phyloP scores from a whole-genome alignment of 768 basidiomycete species.

The Lactarius trivialis region DNA sequence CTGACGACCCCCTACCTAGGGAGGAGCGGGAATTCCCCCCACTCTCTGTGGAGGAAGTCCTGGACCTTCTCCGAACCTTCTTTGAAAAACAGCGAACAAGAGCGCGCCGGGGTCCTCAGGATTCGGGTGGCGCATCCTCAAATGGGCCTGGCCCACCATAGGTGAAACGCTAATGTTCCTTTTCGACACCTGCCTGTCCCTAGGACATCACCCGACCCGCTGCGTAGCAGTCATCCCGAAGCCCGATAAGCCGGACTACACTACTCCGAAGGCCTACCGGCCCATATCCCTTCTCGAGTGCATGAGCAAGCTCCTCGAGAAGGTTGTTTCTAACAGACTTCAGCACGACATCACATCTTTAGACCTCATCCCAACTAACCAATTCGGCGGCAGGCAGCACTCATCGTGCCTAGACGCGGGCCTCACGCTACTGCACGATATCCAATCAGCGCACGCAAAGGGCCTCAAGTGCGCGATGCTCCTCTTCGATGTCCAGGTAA shows the following conservation, averaged over 20 bases:
- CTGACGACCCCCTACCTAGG: no score
- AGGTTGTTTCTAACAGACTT: slow-evolving; percentile 27
- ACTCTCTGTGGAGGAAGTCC: no score
- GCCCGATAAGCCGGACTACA: slow-evolving; percentile 33
- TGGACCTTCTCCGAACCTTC: no score
- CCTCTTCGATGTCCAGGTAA: slow-evolving; percentile 32
- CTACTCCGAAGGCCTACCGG: slow-evolving; percentile 29
- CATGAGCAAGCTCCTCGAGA: slow-evolving; percentile 26
- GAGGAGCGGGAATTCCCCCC: no score
- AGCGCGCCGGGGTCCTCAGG: no score
- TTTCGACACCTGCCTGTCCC: no score
- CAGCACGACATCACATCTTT: slow-evolving; percentile 28
- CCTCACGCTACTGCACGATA: slow-evolving; percentile 23
- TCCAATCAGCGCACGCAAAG: neutral
- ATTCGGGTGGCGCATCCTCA: no score
- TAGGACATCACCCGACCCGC: slow-evolving; percentile 5
- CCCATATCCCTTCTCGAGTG: slow-evolving; percentile 33
- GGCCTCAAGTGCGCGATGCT: slow-evolving; percentile 31
- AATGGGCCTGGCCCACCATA: no score
- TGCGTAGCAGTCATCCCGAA: slow-evolving; percentile 33
- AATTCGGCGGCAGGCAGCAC: slow-evolving; percentile 21
- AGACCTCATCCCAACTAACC: no score
- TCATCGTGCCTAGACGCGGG: slow-evolving; percentile 32
- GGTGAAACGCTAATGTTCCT: no score
- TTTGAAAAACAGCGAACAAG: no score